Evolutionary conservation across 2,329 filamentous ascomycete species (phyloP), one percentile per base, ranked within the genome.

Genomic region (Calycina marina): DNA sequence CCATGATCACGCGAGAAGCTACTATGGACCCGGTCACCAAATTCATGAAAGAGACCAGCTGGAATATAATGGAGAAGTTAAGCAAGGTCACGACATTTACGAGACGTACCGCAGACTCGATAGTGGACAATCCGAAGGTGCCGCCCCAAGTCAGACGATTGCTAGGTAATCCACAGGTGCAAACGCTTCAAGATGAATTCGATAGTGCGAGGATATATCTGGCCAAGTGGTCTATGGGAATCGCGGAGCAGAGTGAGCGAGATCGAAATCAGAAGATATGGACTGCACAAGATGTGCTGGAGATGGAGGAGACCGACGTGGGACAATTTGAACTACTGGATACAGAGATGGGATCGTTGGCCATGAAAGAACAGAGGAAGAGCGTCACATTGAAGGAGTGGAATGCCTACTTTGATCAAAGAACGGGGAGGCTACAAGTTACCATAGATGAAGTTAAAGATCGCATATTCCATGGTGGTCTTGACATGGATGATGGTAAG

Each of bases 21-120:
- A 70, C 73, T 30, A 92, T 93, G 82, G 88, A 98, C 49, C 86
- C 88, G 1, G 72, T 98, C 30, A 82, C 82, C 43, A 94, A 93
- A 55, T 82, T 86, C 28, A 66, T 96, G 43, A 96, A 94, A 54
- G 86, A 96, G 54, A 84, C 88, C 0, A 74, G 86, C 18, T 98
- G 90, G 90, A 94, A 83, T 43, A 76, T 98, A 35, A 71, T 98
- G 60, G 90, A 98, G 56, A 90, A 92, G 55, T 80, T 98, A 49
- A 93, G 85, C 58, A 90, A 93, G 54, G 90, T 98, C 28, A 98
- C 90, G 1, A 96, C 85, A 0, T 94, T 98, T 49, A 94, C 90
- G 0, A 65, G 86, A 35, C 71, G 88, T 39, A 93, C 92, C 0
- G 90, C 90, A 0, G 84, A 93, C 47, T 85, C 93, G 30, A 72